phyloP scores from a whole-genome alignment of 1,284 basidiomycete species.

The Peniophora sp. region DNA sequence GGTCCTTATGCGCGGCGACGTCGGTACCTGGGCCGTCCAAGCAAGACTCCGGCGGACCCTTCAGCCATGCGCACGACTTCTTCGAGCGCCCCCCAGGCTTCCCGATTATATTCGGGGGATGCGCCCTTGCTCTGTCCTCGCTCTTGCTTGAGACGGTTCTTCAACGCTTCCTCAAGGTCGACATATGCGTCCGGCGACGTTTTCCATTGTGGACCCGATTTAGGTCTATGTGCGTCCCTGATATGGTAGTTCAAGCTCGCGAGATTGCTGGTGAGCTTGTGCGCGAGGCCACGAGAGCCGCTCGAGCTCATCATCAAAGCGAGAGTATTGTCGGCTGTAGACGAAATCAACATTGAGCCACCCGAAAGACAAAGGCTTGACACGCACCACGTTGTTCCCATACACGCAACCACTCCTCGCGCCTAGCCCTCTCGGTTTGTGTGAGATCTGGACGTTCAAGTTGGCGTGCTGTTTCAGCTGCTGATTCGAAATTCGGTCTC shows the following conservation, averaged over 20 bases:
- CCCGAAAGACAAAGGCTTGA: background rate
- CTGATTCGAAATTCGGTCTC: slow-evolving; percentile 48
- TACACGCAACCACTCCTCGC: slow-evolving; percentile 31
- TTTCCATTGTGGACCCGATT: slow-evolving; percentile 30
- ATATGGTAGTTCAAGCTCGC: slow-evolving; percentile 24
- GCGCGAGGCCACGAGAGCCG: slow-evolving; percentile 51
- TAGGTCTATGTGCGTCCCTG: slow-evolving; percentile 1
- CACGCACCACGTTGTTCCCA: slow-evolving; percentile 44
- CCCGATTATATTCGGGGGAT: slow-evolving; percentile 17
- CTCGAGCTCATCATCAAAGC: slow-evolving; percentile 36
- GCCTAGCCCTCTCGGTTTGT: slow-evolving; percentile 21
- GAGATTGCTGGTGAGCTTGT: slow-evolving; percentile 47
- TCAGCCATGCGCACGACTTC: slow-evolving; percentile 47
- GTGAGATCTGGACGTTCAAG: slow-evolving; percentile 25
- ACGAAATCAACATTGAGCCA: background rate
- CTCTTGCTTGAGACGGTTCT: slow-evolving; percentile 3
- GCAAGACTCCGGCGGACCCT: slow-evolving; percentile 30
- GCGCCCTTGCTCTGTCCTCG: slow-evolving; percentile 6
- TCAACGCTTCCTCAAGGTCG: background rate
- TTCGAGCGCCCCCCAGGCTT: slow-evolving; percentile 30
- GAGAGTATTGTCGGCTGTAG: slow-evolving; percentile 14
- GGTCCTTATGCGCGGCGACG: background rate
- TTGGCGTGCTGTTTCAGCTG: slow-evolving; percentile 32
- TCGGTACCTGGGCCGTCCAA: slow-evolving; percentile 14
- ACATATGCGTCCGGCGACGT: slow-evolving; percentile 22